phyloP scores from a whole-genome alignment of 1,284 basidiomycete genomes.

The Porodaedalea pini region DNA sequence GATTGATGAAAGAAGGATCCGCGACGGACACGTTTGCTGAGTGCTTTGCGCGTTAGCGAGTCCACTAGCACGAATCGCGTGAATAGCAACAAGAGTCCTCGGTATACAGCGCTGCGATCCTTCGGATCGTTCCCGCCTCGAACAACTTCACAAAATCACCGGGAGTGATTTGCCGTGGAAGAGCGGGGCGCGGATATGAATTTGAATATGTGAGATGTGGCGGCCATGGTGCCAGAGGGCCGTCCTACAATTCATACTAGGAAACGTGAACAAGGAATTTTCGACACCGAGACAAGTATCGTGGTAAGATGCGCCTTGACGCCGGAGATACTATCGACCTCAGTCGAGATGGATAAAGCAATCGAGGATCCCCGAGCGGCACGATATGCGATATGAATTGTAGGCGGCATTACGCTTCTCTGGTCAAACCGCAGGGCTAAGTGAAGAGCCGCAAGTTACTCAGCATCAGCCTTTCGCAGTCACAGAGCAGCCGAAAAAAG shows the following conservation, averaged over 20 bases:
- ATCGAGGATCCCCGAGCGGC: background rate
- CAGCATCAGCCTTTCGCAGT: too few species aligned
- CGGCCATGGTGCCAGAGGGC: background rate
- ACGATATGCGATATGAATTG: background rate
- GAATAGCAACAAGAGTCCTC: conserved; percentile 2
- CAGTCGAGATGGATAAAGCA: background rate
- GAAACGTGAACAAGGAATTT: background rate
- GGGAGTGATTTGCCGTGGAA: background rate
- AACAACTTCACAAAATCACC: conserved; percentile 1
- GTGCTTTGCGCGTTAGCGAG: too few species aligned
- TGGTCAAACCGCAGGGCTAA: too few species aligned
- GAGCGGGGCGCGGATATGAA: background rate
- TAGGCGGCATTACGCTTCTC: too few species aligned
- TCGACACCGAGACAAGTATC: background rate
- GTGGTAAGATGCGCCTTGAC: background rate
- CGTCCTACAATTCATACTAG: background rate
- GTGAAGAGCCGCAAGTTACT: too few species aligned
- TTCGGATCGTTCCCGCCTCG: background rate
- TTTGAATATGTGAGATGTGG: background rate
- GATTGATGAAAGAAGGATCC: background rate
- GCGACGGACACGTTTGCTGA: background rate
- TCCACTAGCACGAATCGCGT: background rate
- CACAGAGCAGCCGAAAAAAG: too few species aligned
- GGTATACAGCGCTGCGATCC: background rate
- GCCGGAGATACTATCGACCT: background rate